Conservation (phyloP, 2,329 filamentous ascomycete species). For the Diplodia corticola region DNA sequence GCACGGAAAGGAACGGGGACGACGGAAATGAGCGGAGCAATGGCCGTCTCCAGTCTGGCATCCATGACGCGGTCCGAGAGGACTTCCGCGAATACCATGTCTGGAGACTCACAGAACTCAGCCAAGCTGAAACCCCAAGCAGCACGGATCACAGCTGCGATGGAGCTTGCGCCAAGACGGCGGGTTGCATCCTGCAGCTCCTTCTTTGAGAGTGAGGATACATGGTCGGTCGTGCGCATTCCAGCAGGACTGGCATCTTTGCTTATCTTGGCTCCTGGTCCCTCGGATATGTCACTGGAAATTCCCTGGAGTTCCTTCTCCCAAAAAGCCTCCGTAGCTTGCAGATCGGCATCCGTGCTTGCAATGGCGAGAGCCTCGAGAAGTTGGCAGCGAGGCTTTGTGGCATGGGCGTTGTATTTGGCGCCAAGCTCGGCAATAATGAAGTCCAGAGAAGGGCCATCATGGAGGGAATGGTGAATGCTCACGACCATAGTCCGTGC, state of each 20-base stretch:
- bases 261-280: constrained; percentile 25
- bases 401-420: constrained; percentile 27
- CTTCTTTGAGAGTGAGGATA: background rate
- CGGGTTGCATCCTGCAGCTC: constrained; percentile 24
- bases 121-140: constrained; percentile 30
- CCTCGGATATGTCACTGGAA: constrained; percentile 25
- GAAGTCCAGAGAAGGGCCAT: constrained; percentile 35
- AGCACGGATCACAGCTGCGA: constrained; percentile 28
- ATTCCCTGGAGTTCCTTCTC: constrained; percentile 30
- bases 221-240: constrained; percentile 8
- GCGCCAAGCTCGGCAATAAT: constrained; percentile 32
- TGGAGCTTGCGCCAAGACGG: constrained; percentile 26
- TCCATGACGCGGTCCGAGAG: constrained; percentile 32
- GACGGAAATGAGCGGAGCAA: constrained; percentile 38
- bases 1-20: constrained; percentile 38
- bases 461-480: constrained; percentile 39
- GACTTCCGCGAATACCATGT: constrained; percentile 31
- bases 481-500: constrained; percentile 39
- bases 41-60: constrained; percentile 30
- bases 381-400: constrained; percentile 32
- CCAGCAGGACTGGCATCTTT: background rate
- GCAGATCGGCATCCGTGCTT: constrained; percentile 25
- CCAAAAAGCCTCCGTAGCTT: constrained; percentile 30
- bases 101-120: constrained; percentile 24
- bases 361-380: constrained; percentile 32